phyloP scores from a whole-genome alignment of 495 filamentous ascomycete species.

The Immersiella caudata region DNA sequence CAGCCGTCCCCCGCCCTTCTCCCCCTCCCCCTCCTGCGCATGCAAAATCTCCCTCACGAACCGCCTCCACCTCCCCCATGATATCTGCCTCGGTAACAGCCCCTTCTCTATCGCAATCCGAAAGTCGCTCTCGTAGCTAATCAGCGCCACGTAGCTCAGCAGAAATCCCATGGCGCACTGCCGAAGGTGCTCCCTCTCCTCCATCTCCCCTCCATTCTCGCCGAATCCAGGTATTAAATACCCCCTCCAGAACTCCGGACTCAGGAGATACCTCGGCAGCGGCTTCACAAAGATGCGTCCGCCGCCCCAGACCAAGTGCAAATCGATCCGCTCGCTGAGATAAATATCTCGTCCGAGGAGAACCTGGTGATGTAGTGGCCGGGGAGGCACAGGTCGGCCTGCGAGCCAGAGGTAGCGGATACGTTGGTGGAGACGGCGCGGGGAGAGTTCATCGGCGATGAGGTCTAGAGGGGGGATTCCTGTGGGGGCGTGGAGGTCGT shows the following conservation, averaged over 20 bases:
- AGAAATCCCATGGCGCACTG: constrained; percentile 46
- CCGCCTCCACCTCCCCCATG: constrained; percentile 36
- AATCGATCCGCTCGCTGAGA: constrained; percentile 25
- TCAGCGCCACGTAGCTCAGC: constrained; percentile 47
- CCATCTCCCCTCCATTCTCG: background rate
- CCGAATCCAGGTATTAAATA: constrained; percentile 16
- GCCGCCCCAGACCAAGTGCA: constrained; percentile 28
- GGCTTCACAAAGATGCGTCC: constrained; percentile 48
- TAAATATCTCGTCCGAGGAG: constrained; percentile 28
- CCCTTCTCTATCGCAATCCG: constrained; percentile 39
- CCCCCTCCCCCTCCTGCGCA: background rate
- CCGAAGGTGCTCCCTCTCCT: background rate
- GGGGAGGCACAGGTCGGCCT: constrained; percentile 50
- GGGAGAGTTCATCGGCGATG: constrained; percentile 32
- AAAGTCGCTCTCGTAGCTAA: constrained; percentile 51
- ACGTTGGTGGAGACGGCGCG: constrained; percentile 40
- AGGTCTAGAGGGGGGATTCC: constrained; percentile 7
- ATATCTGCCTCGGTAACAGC: constrained; percentile 40
- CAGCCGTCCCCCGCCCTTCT: background rate
- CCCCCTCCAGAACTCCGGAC: constrained; percentile 43
- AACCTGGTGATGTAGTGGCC: constrained; percentile 51
- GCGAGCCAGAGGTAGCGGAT: constrained; percentile 52
- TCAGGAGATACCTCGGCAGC: constrained; percentile 47
- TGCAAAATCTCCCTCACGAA: constrained; percentile 27
- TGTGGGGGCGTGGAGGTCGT: background rate